Evolutionary conservation across 2,329 filamentous ascomycete species (phyloP), one percentile per base, ranked within the genome.

Genomic region (Exophiala sideris): DNA sequence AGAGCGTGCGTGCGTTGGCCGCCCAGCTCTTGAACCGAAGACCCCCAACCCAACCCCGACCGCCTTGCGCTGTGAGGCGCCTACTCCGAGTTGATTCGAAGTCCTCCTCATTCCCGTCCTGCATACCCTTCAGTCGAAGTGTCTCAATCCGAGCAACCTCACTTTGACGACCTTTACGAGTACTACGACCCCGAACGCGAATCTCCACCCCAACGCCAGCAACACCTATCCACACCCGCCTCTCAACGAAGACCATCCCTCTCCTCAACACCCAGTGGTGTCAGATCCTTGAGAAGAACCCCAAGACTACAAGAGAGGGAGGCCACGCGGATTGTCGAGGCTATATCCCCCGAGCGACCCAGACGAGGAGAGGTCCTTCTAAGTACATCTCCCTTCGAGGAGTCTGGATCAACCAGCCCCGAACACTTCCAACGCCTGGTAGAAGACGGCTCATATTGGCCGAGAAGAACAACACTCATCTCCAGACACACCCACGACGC

Each of bases 401-500:
- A 58, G 36, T 62, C 61, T 5, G 59, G 54, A 5, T 62, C 66
- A 16, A 65, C 60, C 55, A 62, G 61, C 56, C 68, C 64, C 56
- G 66, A 63, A 20, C 65, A 67, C 54, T 67, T 67, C 48, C 65
- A 67, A 59, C 64, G 66, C 35, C 62, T 64, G 57, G 63, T 66
- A 64, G 46, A 63, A 58, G 54, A 71, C 67, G 63, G 78, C 67
- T 67, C 80, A 69, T 73, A 81, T 74, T 69, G 81, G 81, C 70
- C 80, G 71, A 65, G 63, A 50, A 68, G 73, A 53, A 72, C 68
- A 9, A 72, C 68, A 57, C 84, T 83, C 66, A 86, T 96, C 70
- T 96, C 91, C 45, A 86, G 84, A 64, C 85, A 88, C 61, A 96
- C 90, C 44, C 88, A 89, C 61, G 89, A 88, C 70, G 92, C 94